These are phyloP conservation scores for Tuber umbilicatum DNA, from an alignment of 495 filamentous ascomycete species.

Conservation along the genomic window DNA sequence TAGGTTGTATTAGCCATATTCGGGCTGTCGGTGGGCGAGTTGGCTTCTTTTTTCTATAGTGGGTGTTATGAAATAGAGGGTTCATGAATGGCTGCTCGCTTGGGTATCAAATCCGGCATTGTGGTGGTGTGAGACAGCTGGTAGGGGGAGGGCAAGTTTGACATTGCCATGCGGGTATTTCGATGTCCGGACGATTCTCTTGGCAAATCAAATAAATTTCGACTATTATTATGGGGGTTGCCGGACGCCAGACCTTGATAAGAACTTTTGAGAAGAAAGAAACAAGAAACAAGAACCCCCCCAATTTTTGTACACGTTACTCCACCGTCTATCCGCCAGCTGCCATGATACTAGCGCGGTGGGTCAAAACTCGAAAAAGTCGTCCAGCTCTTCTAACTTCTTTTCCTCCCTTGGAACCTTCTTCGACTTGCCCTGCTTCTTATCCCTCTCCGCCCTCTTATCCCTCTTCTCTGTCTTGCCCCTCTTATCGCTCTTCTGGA, in stretches of 20 bases:
- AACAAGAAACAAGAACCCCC: neutral
- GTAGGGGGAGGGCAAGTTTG: neutral
- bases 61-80: neutral
- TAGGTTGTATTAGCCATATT: neutral
- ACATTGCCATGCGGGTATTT: neutral
- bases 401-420: conserved; percentile 20
- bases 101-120: neutral
- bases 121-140: neutral
- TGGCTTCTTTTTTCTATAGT: neutral
- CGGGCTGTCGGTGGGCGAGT: neutral
- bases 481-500: conserved; percentile 17
- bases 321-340: conserved; percentile 1
- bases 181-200: neutral
- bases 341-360: neutral
- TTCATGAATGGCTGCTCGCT: neutral
- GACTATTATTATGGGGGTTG: neutral
- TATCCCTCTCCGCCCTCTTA: conserved; percentile 10
- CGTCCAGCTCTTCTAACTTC: conserved; percentile 30
- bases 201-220: neutral
- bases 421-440: conserved; percentile 21
- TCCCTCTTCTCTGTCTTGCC: conserved; percentile 11
- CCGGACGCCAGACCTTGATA: neutral
- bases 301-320: neutral
- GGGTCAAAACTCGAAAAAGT: conserved; percentile 38
- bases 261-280: neutral